These are phyloP conservation scores for Geoglossum glabrum DNA, from an alignment of 495 filamentous ascomycete genomes.

Conservation along the genomic window DNA sequence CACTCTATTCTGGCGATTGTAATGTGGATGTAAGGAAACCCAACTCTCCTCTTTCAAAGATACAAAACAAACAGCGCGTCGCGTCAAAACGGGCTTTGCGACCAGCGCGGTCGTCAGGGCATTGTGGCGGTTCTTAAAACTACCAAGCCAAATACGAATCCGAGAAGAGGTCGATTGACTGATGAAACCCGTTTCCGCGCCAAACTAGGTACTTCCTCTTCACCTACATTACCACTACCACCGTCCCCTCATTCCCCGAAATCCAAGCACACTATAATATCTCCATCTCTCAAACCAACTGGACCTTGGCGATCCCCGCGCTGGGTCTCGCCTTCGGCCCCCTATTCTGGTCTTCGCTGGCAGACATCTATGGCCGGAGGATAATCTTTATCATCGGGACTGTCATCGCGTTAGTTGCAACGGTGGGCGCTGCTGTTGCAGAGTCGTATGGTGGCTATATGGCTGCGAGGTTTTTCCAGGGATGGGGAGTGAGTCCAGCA, in stretches of 20 bases:
- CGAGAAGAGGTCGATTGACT: neutral
- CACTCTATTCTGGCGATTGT: slow-evolving; percentile 32
- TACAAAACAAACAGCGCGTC: neutral
- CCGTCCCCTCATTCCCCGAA: slow-evolving; percentile 34
- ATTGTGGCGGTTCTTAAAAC: no score
- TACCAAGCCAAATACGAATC: neutral
- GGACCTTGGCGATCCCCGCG: slow-evolving; percentile 42
- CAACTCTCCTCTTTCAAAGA: neutral
- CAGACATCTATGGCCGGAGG: slow-evolving; percentile 37
- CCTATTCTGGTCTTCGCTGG: slow-evolving; percentile 35
- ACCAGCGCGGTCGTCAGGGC: no score
- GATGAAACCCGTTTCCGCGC: no score
- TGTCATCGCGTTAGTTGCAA: slow-evolving; percentile 29
- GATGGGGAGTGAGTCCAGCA: slow-evolving; percentile 36
- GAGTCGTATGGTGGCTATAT: slow-evolving; percentile 31
- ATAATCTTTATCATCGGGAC: slow-evolving; percentile 35
- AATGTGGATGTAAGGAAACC: slow-evolving; percentile 30
- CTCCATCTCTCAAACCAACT: slow-evolving; percentile 34
- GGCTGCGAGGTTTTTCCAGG: slow-evolving; percentile 41
- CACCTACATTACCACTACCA: slow-evolving; percentile 43
- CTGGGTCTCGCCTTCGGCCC: slow-evolving; percentile 37
- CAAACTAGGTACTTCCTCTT: slow-evolving; percentile 3
- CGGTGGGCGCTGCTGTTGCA: slow-evolving; percentile 29
- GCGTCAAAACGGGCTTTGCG: neutral
- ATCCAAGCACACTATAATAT: slow-evolving; percentile 30